These are phyloP conservation scores for Entamoeba histolytica DNA, from an alignment of 208 protist genomes.

Conservation along the genomic window DNA sequence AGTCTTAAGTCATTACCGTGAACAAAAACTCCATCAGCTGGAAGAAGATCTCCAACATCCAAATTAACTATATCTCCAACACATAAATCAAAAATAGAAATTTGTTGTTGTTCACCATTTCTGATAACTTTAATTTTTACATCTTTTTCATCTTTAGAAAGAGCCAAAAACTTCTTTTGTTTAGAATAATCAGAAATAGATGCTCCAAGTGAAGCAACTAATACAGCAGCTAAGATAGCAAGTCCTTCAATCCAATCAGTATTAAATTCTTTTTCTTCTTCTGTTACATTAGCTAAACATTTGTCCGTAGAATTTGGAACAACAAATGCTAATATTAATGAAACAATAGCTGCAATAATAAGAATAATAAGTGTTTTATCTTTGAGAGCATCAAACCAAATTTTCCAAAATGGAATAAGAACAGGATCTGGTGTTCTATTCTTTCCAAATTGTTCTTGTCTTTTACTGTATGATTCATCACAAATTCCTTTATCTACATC, in stretches of 20 bases:
- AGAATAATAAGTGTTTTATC: constrained; percentile 69
- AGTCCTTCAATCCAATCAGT: constrained; percentile 76
- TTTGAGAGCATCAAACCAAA: constrained; percentile 55
- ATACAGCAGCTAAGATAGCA: constrained; percentile 74
- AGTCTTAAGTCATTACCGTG: constrained; percentile 45
- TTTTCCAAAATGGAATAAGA: not conserved
- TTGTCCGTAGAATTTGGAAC: constrained; percentile 33
- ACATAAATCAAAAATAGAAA: constrained; percentile 48
- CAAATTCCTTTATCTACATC: not conserved
- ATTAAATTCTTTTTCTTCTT: constrained; percentile 31
- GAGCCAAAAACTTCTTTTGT: constrained; percentile 65
- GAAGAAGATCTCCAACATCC: constrained; percentile 56
- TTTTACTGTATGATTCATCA: not conserved
- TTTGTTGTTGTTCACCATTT: constrained; percentile 44
- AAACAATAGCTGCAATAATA: constrained; percentile 61
- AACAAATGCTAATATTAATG: constrained; percentile 54
- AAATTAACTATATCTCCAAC: constrained; percentile 65
- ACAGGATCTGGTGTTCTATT: not conserved
- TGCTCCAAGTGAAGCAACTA: constrained; percentile 66
- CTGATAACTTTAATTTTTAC: constrained; percentile 23
- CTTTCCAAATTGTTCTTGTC: not conserved
- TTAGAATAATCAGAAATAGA: constrained; percentile 75
- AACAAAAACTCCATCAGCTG: constrained; percentile 66
- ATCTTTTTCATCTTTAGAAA: constrained; percentile 63
- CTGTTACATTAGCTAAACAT: constrained; percentile 2